Percentiles rank a stretch among this genome's conserved stretches.
Evolutionary conservation across 2,329 filamentous ascomycete genomes (phyloP).

Genomic region (Chrysosporium keratinophilum): DNA sequence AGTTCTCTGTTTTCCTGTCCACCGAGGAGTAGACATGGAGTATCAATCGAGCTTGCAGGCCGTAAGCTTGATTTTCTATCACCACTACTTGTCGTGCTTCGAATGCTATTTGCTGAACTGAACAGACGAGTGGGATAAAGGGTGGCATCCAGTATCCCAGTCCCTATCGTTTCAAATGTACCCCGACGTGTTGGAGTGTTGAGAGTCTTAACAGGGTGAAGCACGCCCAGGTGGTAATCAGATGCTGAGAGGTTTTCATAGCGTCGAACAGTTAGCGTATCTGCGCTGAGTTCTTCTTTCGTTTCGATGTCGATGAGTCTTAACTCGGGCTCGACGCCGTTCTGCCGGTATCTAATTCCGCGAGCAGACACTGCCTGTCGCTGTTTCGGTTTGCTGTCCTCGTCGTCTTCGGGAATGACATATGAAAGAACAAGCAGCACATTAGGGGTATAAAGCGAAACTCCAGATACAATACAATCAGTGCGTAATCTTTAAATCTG

Average conservation of each 20-base stretch:
- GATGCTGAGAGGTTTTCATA: constrained; percentile 76
- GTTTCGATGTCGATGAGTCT: constrained; percentile 81
- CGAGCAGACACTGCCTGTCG: constrained; percentile 42
- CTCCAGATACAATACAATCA: constrained; percentile 94
- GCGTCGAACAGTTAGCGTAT: constrained; percentile 73
- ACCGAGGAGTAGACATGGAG: constrained; percentile 39
- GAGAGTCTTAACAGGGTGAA: constrained; percentile 64
- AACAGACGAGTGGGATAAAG: constrained; percentile 81
- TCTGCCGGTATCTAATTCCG: constrained; percentile 60
- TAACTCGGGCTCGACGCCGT: constrained; percentile 76
- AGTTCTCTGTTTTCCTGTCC: constrained; percentile 32
- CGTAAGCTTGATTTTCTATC: constrained; percentile 48
- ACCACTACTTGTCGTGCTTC: constrained; percentile 44
- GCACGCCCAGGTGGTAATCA: constrained; percentile 80
- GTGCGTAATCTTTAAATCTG: constrained; percentile 61
- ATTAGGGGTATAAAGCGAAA: constrained; percentile 90
- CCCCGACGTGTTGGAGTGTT: constrained; percentile 57
- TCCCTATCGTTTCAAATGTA: constrained; percentile 64
- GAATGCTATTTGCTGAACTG: constrained; percentile 71
- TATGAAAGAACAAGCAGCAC: constrained; percentile 87
- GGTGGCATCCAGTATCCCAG: constrained; percentile 77
- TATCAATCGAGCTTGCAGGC: constrained; percentile 44
- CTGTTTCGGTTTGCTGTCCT: constrained; percentile 39
- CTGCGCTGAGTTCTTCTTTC: constrained; percentile 73
- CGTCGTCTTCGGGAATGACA: constrained; percentile 60